A percentile compares a stretch with the other conserved stretches of the same genome.
These are phyloP conservation scores for Hamamelis virginiana DNA, from an alignment of 164 flowering plant genomes.

Conservation along the genomic window DNA sequence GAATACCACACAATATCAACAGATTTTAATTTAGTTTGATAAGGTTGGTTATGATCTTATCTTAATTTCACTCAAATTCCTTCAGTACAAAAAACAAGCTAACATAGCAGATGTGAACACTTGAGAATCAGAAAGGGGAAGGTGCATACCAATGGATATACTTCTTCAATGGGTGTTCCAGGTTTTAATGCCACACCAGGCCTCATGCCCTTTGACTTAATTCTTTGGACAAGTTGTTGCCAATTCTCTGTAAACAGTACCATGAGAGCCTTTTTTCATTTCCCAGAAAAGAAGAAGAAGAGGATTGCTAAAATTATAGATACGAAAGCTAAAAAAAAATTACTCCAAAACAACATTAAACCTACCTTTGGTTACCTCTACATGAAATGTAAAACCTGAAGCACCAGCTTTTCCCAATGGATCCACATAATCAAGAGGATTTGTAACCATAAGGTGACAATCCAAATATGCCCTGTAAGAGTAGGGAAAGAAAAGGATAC, in stretches of 20 bases:
- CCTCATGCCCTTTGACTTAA: conserved; percentile 84
- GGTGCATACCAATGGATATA: conserved; percentile 79
- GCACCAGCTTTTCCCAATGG: conserved; percentile 95
- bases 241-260: conserved; percentile 65
- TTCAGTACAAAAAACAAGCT: background rate
- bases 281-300: conserved; percentile 3
- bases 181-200: conserved; percentile 95
- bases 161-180: conserved; percentile 89
- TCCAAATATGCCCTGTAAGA: conserved; percentile 80
- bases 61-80: background rate
- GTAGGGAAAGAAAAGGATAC: conserved; percentile 1
- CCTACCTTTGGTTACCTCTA: conserved; percentile 85
- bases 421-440: conserved; percentile 96
- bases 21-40: background rate
- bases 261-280: no score
- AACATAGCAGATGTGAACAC: background rate
- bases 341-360: background rate
- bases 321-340: background rate
- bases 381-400: conserved; percentile 97
- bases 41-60: background rate
- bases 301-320: background rate
- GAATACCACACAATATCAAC: background rate
- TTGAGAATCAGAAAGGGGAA: background rate
- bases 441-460: conserved; percentile 98
- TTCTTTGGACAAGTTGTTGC: conserved; percentile 73